phyloP scores from a whole-genome alignment of 345 rosid species.

The Clausena lansium region DNA sequence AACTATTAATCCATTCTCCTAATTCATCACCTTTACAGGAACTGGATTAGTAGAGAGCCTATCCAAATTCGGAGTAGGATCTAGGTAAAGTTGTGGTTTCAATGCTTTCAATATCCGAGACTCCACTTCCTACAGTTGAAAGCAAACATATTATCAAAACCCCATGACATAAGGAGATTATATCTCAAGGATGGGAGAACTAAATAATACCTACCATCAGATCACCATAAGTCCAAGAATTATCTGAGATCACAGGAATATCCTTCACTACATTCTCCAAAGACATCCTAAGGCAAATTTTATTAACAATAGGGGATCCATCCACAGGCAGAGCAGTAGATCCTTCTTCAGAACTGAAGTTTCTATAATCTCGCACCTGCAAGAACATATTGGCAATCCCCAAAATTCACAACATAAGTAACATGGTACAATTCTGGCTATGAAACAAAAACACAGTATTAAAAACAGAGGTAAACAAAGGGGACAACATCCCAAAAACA shows the following conservation, averaged over 20 bases:
- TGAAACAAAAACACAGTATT: background rate
- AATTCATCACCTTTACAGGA: slow-evolving; percentile 52
- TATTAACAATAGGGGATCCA: slow-evolving; percentile 52
- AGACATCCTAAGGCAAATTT: slow-evolving; percentile 74
- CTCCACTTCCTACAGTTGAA: slow-evolving; percentile 76
- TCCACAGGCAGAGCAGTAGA: slow-evolving; percentile 26
- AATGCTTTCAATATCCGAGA: slow-evolving; percentile 88
- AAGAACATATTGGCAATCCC: slow-evolving; percentile 12
- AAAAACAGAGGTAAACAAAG: background rate
- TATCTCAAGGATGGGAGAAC: slow-evolving; percentile 9
- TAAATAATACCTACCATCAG: slow-evolving; percentile 60
- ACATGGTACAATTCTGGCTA: background rate
- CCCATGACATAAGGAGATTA: background rate
- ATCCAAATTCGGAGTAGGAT: slow-evolving; percentile 89
- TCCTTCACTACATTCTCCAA: slow-evolving; percentile 91
- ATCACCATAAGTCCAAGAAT: slow-evolving; percentile 95
- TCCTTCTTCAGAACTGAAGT: slow-evolving; percentile 51
- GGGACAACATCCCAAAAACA: background rate
- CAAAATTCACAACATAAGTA: background rate
- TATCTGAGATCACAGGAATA: slow-evolving; percentile 74
- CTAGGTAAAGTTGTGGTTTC: slow-evolving; percentile 87
- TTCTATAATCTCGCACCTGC: slow-evolving; percentile 87
- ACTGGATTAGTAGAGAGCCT: slow-evolving; percentile 58
- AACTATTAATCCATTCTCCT: background rate
- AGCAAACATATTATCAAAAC: slow-evolving; percentile 7